Conservation (phyloP, 495 filamentous ascomycete genomes). For the Astrothelium macrocarpum region DNA sequence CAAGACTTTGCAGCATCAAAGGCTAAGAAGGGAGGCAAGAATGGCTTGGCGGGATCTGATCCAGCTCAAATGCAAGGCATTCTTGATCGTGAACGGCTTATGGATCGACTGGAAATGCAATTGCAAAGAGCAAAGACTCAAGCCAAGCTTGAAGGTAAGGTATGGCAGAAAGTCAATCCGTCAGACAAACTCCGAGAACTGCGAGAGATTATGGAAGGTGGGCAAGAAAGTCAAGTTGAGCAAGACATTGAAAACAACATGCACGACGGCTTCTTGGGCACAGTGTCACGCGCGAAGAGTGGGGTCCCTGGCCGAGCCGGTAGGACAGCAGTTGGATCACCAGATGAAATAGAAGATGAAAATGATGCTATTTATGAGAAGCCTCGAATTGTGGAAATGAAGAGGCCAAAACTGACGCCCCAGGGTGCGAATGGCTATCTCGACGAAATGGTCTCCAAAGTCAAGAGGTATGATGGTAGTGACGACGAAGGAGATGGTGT, state of each 20-base stretch:
- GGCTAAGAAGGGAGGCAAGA: constrained; percentile 51
- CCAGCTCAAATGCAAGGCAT: constrained; percentile 83
- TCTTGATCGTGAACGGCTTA: constrained; percentile 79
- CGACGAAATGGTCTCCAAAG: constrained; percentile 69
- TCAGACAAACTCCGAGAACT: constrained; percentile 87
- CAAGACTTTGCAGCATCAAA: constrained; percentile 75
- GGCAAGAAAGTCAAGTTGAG: constrained; percentile 33
- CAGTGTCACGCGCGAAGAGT: constrained; percentile 30
- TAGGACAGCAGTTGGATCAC: constrained; percentile 35
- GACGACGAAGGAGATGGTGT: constrained; percentile 67
- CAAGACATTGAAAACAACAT: constrained; percentile 32
- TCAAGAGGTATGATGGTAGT: constrained; percentile 60
- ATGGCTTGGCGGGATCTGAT: constrained; percentile 33
- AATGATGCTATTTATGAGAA: constrained; percentile 34
- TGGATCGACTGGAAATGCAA: constrained; percentile 87
- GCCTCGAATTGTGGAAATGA: constrained; percentile 37
- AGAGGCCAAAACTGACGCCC: constrained; percentile 47
- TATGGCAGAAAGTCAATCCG: constrained; percentile 74
- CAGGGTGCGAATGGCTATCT: constrained; percentile 66
- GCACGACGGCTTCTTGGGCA: constrained; percentile 21
- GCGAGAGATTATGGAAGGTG: constrained; percentile 86
- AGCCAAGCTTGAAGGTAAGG: constrained; percentile 91
- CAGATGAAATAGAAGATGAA: constrained; percentile 33
- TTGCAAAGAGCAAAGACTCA: constrained; percentile 95
- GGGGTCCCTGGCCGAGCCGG: not conserved